Percentiles rank a stretch among this genome's conserved stretches.
phyloP scores from a whole-genome alignment of 2,329 filamentous ascomycete genomes.

The Alternaria triticina region DNA sequence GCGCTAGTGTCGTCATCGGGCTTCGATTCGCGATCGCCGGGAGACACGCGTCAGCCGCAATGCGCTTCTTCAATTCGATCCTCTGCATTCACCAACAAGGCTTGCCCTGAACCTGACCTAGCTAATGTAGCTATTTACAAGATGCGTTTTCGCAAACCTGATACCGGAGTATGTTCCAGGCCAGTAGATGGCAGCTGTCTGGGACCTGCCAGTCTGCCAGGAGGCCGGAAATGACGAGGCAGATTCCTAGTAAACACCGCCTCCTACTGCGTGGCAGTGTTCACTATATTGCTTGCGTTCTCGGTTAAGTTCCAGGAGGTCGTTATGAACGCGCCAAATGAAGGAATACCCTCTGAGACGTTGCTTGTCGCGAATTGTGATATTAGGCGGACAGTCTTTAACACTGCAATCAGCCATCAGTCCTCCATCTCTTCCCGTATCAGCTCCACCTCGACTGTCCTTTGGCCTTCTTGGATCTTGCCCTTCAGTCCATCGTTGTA shows the following conservation, averaged over 20 bases:
- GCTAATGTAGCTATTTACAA: not conserved
- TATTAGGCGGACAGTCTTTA: not conserved
- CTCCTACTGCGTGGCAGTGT: not conserved
- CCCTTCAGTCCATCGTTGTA: conserved; percentile 52
- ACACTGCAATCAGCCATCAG: not conserved
- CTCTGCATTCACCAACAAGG: conserved; percentile 10
- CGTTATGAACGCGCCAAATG: not conserved
- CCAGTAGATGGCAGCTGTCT: not conserved
- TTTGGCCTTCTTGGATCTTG: conserved; percentile 34
- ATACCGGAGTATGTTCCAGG: not conserved
- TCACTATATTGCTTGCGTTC: not conserved
- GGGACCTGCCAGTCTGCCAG: not conserved
- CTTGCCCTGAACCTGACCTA: not conserved
- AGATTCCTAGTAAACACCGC: not conserved
- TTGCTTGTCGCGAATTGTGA: not conserved
- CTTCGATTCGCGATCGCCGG: conserved; percentile 4
- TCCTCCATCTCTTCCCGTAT: conserved; percentile 18
- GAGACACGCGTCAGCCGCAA: conserved; percentile 14
- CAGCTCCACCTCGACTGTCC: conserved; percentile 25
- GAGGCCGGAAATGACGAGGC: not conserved
- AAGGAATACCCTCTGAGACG: not conserved
- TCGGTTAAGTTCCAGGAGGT: not conserved
- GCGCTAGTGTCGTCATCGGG: conserved; percentile 10
- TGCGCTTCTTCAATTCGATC: not conserved
- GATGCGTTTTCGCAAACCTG: not conserved